phyloP scores from a whole-genome alignment of 805 yeast genomes.

The Lipomyces chichibuensis region DNA sequence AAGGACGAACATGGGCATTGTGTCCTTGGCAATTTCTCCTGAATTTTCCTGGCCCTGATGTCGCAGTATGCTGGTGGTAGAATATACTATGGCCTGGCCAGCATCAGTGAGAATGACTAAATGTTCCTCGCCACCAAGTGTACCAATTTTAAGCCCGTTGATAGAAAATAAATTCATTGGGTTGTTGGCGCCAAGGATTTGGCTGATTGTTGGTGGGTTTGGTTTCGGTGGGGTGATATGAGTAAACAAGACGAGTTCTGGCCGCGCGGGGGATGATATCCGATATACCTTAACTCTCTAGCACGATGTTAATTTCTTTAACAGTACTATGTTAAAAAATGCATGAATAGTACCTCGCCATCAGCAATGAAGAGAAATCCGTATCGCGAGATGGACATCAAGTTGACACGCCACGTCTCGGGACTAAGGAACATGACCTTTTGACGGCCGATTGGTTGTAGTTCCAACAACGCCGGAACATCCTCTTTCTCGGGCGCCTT shows the following conservation, averaged over 20 bases:
- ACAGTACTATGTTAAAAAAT: not conserved
- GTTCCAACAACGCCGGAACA: slow-evolving; percentile 12
- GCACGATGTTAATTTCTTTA: not conserved
- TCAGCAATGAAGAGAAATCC: slow-evolving; percentile 31
- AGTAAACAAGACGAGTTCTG: slow-evolving; percentile 17
- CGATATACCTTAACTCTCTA: slow-evolving; percentile 23
- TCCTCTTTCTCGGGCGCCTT: slow-evolving; percentile 6
- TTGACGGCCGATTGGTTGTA: slow-evolving; percentile 16
- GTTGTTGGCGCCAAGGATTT: slow-evolving; percentile 30
- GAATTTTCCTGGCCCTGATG: slow-evolving; percentile 12
- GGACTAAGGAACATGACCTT: slow-evolving; percentile 10
- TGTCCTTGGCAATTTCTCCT: slow-evolving; percentile 8
- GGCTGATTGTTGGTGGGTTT: slow-evolving; percentile 23
- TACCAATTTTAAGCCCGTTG: slow-evolving; percentile 24
- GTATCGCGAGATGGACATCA: slow-evolving; percentile 14
- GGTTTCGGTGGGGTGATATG: slow-evolving; percentile 23
- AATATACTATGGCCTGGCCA: slow-evolving; percentile 24
- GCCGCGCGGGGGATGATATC: slow-evolving; percentile 18
- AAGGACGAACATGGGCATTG: slow-evolving; percentile 19
- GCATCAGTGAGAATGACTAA: slow-evolving; percentile 33
- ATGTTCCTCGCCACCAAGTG: slow-evolving; percentile 28
- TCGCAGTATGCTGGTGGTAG: slow-evolving; percentile 20
- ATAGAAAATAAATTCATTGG: slow-evolving; percentile 27
- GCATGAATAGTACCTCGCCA: slow-evolving; percentile 15
- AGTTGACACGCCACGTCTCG: slow-evolving; percentile 29